Evolutionary conservation across 176 grass and related monocot species (phyloP).

Genomic region (Zizania latifolia): DNA sequence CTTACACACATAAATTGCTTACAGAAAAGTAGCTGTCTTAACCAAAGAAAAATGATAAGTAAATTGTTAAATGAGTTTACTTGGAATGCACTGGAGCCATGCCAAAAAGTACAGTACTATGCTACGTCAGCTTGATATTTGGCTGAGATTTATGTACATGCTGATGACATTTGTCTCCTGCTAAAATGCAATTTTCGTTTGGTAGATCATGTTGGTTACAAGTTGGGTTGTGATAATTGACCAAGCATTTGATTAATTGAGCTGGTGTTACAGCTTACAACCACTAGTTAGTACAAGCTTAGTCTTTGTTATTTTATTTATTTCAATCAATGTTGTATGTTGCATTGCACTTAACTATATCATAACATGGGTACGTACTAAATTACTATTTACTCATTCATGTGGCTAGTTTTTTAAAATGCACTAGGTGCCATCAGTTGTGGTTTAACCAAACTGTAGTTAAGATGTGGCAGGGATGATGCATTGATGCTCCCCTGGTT

Average conservation of each 20-base stretch:
- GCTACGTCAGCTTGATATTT: background rate
- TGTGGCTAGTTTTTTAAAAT: background rate
- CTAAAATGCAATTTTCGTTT: background rate
- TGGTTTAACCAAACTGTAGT: background rate
- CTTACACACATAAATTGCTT: no score
- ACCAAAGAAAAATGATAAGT: background rate
- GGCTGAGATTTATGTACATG: background rate
- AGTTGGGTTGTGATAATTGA: background rate
- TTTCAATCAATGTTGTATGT: background rate
- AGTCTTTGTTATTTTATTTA: background rate
- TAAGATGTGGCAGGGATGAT: background rate
- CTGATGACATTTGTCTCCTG: slow-evolving; percentile 16
- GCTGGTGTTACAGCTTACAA: background rate
- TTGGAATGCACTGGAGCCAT: no score
- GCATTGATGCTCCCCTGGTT: background rate
- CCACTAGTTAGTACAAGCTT: no score
- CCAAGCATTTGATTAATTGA: background rate
- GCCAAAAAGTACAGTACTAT: no score
- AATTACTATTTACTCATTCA: background rate
- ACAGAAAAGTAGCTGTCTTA: no score
- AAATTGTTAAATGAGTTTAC: no score
- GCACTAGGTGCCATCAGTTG: background rate
- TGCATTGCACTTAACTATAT: background rate
- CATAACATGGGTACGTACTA: background rate
- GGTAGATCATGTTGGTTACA: slow-evolving; percentile 3